phyloP scores from a whole-genome alignment of 495 filamentous ascomycete species.

The Penicillium lividum region DNA sequence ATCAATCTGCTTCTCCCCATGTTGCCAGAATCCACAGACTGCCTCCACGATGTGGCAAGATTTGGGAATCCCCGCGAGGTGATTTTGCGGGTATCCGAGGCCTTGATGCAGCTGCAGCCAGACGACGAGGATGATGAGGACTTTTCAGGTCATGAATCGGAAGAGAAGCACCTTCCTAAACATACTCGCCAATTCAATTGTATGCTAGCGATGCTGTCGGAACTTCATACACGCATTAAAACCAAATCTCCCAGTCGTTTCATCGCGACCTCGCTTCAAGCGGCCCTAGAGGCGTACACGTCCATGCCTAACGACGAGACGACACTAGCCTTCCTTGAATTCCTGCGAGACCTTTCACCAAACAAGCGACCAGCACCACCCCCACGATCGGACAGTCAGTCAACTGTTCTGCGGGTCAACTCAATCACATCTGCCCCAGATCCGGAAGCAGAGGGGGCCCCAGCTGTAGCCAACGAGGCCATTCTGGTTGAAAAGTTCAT shows the following conservation, averaged over 20 bases:
- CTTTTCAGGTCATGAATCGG: conserved; percentile 45
- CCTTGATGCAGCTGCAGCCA: conserved; percentile 58
- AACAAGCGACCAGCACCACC: conserved; percentile 74
- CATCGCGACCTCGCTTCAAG: conserved; percentile 82
- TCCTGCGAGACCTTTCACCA: conserved; percentile 72
- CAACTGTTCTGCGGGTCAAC: conserved; percentile 31
- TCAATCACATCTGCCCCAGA: conserved; percentile 64
- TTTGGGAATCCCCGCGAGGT: conserved; percentile 93
- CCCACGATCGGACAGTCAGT: conserved; percentile 62
- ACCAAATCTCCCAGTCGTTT: conserved; percentile 92
- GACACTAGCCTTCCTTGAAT: conserved; percentile 71
- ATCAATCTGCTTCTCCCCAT: conserved; percentile 80
- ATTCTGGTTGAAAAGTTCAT: conserved; percentile 67
- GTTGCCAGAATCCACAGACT: conserved; percentile 68
- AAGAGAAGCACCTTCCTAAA: conserved; percentile 21
- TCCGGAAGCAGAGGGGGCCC: conserved; percentile 68
- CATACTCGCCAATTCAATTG: conserved; percentile 65
- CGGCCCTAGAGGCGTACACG: conserved; percentile 69
- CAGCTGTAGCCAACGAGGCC: conserved; percentile 52
- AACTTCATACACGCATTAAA: conserved; percentile 84
- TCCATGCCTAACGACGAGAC: conserved; percentile 59
- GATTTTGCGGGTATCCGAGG: conserved; percentile 82
- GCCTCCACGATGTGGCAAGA: conserved; percentile 75
- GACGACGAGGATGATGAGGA: conserved; percentile 53
- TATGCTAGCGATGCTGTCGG: conserved; percentile 75